Evolutionary conservation across 345 rosid genomes (phyloP), one percentile per base, ranked within the genome.

Genomic region (Syzygium jambos): DNA sequence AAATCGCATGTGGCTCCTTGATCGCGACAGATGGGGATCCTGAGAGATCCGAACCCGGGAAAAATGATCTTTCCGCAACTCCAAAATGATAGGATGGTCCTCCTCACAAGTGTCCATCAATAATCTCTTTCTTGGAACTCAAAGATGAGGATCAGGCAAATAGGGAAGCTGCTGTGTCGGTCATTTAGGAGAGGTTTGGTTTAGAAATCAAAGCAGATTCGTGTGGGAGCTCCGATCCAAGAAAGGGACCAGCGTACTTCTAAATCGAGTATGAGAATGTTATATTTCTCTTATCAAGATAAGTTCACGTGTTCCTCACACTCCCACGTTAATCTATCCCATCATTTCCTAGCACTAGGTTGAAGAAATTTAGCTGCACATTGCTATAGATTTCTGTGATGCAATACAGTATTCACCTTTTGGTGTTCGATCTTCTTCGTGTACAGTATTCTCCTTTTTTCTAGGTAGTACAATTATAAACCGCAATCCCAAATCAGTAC

Each of bases 241-340:
- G 78, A 52, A 78, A 34, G 65, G 87, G 87, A 52, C 84, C 87
- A 77, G 78, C 65, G 68, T 51, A 52, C 88, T 25, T 86, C 87
- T 86, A 73, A 65, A 86, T 86, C 84, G 80, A 52, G 85, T 57
- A 86, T 38, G 43, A 68, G 78, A 34, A 30, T 68, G 21, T 68
- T 30, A 34, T 52, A n/a, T 86, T 63, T 46, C 38, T 43, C 53
- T 52, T 73, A 54, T 77, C 85, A 53, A 86, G 85, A 52, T 13
- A 86, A 86, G 53, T 77, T 86, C 88, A 86, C 88, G 88, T 86
- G 51, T 52, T 41, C 51, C 43, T 52, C 88, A 53, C 5, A 78
- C 14, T 73, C 14, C 78, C 77, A 85, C 11, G 52, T 59, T 85
- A 41, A 46, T 59, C 23, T 59, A 59, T 68, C 46, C 73, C 13